Evolutionary conservation across 1,284 basidiomycete species (phyloP).

Genomic region (Ceratobasidium theobromae): DNA sequence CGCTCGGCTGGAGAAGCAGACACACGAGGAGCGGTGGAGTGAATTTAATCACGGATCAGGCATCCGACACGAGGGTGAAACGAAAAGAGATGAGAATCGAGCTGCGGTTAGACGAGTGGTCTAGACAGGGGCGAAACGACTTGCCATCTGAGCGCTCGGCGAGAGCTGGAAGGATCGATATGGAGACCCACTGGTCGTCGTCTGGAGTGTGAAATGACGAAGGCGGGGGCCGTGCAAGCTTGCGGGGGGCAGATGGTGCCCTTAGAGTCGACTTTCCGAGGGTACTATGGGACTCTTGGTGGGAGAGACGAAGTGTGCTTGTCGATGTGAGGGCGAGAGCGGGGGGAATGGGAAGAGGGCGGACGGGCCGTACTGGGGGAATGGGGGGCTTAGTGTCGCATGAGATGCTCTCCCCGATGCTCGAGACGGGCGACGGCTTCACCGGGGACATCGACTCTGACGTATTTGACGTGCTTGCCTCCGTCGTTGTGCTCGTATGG

Average conservation of each 20-base stretch:
- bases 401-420: conserved; percentile 26
- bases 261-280: conserved; percentile 22
- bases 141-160: not conserved
- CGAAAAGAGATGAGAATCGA: not conserved
- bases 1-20: not conserved
- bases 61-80: not conserved
- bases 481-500: conserved; percentile 8
- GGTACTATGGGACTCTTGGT: conserved; percentile 27
- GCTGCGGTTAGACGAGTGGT: not conserved
- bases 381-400: not conserved
- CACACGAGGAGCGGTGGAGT: not conserved
- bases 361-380: not conserved
- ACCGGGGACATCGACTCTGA: not conserved
- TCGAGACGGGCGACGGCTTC: conserved; percentile 26
- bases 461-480: conserved; percentile 6
- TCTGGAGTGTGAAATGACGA: not conserved
- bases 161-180: conserved; percentile 6
- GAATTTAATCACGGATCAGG: not conserved
- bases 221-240: conserved; percentile 2
- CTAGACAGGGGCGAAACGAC: not conserved
- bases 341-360: not conserved
- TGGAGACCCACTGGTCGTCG: conserved; percentile 15
- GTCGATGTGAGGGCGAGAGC: conserved; percentile 1
- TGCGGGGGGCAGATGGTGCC: not conserved
- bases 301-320: conserved; percentile 16